phyloP scores from a whole-genome alignment of 305 asterid species.

The Fraxinus velutina region DNA sequence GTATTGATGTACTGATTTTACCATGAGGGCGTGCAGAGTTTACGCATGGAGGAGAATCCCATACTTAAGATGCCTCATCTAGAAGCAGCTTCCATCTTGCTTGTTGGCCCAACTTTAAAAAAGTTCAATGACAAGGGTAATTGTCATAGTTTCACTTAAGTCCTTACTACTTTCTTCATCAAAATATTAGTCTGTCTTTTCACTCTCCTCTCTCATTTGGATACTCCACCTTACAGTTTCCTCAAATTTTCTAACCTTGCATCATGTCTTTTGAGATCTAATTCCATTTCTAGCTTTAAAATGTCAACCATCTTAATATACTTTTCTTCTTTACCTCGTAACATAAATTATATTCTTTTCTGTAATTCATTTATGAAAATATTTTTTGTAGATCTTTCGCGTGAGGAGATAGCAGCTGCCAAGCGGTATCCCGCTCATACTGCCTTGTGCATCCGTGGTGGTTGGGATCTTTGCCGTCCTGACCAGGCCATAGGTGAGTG shows the following conservation, averaged over 20 bases:
- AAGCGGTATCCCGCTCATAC: slow-evolving; percentile 90
- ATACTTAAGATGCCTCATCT: slow-evolving; percentile 86
- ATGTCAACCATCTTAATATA: not conserved
- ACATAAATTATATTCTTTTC: not conserved
- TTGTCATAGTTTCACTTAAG: slow-evolving; percentile 8
- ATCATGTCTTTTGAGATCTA: not conserved
- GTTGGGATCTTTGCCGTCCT: slow-evolving; percentile 96
- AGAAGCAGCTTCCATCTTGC: slow-evolving; percentile 96
- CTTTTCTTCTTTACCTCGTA: slow-evolving; percentile 1
- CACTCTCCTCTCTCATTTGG: not conserved
- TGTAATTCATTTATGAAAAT: slow-evolving; percentile 16
- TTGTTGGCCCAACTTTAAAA: slow-evolving; percentile 90
- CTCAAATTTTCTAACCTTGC: slow-evolving; percentile 2
- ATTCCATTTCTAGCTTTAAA: slow-evolving; percentile 3
- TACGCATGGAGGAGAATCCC: slow-evolving; percentile 98
- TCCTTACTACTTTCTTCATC: slow-evolving; percentile 10
- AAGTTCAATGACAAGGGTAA: slow-evolving; percentile 96
- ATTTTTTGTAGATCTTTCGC: slow-evolving; percentile 73
- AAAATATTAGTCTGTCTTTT: slow-evolving; percentile 13
- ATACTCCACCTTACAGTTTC: slow-evolving; percentile 5
- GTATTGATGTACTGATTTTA: slow-evolving; percentile 15
- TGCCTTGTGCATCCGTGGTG: slow-evolving; percentile 82
- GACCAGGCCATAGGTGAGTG: slow-evolving; percentile 80
- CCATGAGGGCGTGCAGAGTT: slow-evolving; percentile 65
- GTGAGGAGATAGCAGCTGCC: slow-evolving; percentile 75